Base-by-base conservation (phyloP, 73 alveolate species). In the Paramecium octaurelia region DNA sequence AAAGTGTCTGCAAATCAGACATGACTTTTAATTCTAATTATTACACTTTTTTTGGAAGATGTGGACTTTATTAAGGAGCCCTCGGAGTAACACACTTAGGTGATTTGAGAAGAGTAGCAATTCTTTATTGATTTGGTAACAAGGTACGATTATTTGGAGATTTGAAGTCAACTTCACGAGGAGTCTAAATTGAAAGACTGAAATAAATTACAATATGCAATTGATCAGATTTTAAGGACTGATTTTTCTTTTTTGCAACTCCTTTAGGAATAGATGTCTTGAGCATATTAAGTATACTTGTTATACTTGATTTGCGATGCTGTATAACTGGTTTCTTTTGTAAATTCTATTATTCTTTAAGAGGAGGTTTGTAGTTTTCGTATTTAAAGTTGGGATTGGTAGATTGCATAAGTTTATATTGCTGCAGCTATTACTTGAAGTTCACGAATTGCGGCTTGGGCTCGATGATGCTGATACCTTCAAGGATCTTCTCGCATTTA, bases 11-110 rank as follows among this genome's bases (percentile, higher is more conserved):
- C n/a, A 73, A 36, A 73, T 73, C 87, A 73, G 87, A 73, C 87
- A 73, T 73, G n/a, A 73, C 87, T 73, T 73, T 73, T 40, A 73
- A 36, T 73, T 73, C 87, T 36, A 73, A 40, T 73, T 36, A 73
- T 73, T 73, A 73, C 40, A 73, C 87, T 40, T 73, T 73, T 38
- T 73, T 73, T 29, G 87, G 87, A 14, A 12, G 34, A n/a, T 73
- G 59, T 35, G 87, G 87, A 73, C 87, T 73, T 40, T 73, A 10
- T 36, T 73, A 73, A 4, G 57, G 59, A 16, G 87, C 59, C 16
- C 87, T 73, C 0, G 87, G 87, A 4, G 87, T 73, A 40, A 35
- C 18, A 73, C 87, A 73, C 10, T 73, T 73, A 73, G 60, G 60
- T 73, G 87, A 73, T 73, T 73, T 73, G 6, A 73, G 34, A 35